Evolutionary conservation across 2,329 filamentous ascomycete species (phyloP).

Genomic region (Fusarium albidum): DNA sequence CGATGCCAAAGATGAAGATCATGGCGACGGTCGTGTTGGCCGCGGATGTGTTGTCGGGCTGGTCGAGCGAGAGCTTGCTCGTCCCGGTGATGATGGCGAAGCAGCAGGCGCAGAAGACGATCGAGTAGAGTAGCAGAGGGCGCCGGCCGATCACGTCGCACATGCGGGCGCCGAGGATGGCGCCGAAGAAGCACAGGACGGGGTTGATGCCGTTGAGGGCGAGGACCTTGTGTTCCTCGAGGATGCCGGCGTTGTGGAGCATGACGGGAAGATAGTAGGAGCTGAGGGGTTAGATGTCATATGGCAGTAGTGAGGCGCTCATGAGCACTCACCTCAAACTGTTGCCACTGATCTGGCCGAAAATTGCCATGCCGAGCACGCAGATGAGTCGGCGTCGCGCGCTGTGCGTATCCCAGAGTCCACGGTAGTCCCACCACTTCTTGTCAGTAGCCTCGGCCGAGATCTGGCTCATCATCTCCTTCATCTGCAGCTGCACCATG

Average conservation of each 20-base stretch:
- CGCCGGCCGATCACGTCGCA: slow-evolving; percentile 67
- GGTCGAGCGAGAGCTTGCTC: slow-evolving; percentile 51
- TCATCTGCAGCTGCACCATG: slow-evolving; percentile 60
- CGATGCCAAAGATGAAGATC: slow-evolving; percentile 60
- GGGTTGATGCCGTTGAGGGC: slow-evolving; percentile 63
- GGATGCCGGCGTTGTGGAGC: slow-evolving; percentile 61
- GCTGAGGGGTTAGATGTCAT: slow-evolving; percentile 9
- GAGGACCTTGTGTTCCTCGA: slow-evolving; percentile 54
- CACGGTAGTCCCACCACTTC: slow-evolving; percentile 64
- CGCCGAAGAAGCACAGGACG: slow-evolving; percentile 58
- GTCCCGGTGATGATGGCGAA: slow-evolving; percentile 60
- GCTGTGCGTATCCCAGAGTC: slow-evolving; percentile 58
- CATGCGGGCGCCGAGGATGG: slow-evolving; percentile 62
- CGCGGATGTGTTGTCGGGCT: slow-evolving; percentile 45
- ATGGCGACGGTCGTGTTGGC: slow-evolving; percentile 57
- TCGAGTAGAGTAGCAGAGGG: slow-evolving; percentile 58
- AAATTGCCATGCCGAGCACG: slow-evolving; percentile 59
- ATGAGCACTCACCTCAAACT: slow-evolving; percentile 43
- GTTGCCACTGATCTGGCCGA: slow-evolving; percentile 63
- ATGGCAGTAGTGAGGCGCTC: accelerated
- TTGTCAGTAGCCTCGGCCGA: slow-evolving; percentile 61
- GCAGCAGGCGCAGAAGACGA: slow-evolving; percentile 54
- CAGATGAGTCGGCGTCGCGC: slow-evolving; percentile 59
- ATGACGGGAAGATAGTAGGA: slow-evolving; percentile 65
- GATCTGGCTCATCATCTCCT: slow-evolving; percentile 57